Evolutionary conservation across 257 asterid species (phyloP), one percentile per base, ranked within the genome.

Genomic region (Solanum pennellii): DNA sequence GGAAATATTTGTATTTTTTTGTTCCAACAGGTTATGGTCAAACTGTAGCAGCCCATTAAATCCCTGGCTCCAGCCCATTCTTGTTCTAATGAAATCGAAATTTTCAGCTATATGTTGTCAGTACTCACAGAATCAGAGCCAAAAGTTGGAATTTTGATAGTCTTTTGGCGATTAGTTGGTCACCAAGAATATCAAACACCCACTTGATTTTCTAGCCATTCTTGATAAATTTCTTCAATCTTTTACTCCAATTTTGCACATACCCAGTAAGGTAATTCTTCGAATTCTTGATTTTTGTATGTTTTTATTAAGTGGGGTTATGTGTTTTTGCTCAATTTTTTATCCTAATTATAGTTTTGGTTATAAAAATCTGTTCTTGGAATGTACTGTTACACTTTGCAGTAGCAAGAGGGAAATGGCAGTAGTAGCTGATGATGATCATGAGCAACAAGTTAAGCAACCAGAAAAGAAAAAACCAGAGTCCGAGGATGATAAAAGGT

Each of bases 401-500:
- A 44, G 86, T 47, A 60, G 87, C 82, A n/a, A 42, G 69, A 65
- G 33, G 88, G 49, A 74, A 21, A 96, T 95, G 99, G 95, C 96
- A 20, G 90, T 89, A 60, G 93, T 89, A 31, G 97, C 93, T 85
- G 95, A 93, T 44, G 77, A 93, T 13, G 91, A 89, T 86, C 93
- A 92, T 49, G 91, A 90, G 52, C 79, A 74, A 86, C 89, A 88
- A 80, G 85, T 80, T 80, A 80, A 47, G 44, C 68, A 20, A 83
- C 90, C 95, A 59, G 92, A 90, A 84, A 95, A 94, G 95, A 93
- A 91, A 82, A 94, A 94, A 85, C 85, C 82, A 6, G 52, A 74
- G 82, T 20, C 99, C 74, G 98, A 94, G 85, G 94, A 94, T 83
- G 98, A 96, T 45, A 93, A 94, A 90, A 95, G 99, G 99, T 84